These are phyloP conservation scores for Monilinia polystroma DNA, from an alignment of 2,329 filamentous ascomycete genomes.

Conservation along the genomic window DNA sequence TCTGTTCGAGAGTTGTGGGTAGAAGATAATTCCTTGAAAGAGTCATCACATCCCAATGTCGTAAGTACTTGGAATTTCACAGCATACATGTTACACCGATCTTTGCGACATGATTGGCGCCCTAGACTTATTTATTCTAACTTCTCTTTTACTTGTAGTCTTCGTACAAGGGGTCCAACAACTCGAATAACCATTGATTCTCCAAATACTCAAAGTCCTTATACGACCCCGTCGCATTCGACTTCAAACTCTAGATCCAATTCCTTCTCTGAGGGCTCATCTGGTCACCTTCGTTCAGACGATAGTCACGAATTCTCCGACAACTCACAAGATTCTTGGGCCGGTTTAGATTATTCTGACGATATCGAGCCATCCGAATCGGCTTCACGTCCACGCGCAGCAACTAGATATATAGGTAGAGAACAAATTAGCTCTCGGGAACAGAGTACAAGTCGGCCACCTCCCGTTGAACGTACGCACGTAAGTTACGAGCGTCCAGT, in stretches of 20 bases:
- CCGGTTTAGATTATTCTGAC: slow-evolving; percentile 44
- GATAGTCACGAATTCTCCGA: slow-evolving; percentile 44
- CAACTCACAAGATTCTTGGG: slow-evolving; percentile 40
- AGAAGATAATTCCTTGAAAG: slow-evolving; percentile 37
- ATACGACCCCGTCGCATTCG: slow-evolving; percentile 34
- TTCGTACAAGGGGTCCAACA: slow-evolving; percentile 10
- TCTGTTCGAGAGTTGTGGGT: slow-evolving; percentile 39
- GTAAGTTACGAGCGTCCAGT: slow-evolving; percentile 36
- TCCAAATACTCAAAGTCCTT: slow-evolving; percentile 22
- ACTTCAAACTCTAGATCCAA: slow-evolving; percentile 34
- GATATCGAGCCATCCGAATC: slow-evolving; percentile 59
- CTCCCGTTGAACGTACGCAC: slow-evolving; percentile 40
- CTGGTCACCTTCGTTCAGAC: slow-evolving; percentile 38
- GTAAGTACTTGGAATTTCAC: slow-evolving; percentile 24
- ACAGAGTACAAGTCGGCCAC: slow-evolving; percentile 40
- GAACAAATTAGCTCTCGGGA: slow-evolving; percentile 24
- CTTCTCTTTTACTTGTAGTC: neutral
- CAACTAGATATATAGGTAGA: slow-evolving; percentile 32
- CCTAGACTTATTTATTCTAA: slow-evolving; percentile 14
- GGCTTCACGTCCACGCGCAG: slow-evolving; percentile 47
- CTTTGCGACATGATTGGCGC: slow-evolving; percentile 10
- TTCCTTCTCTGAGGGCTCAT: slow-evolving; percentile 37
- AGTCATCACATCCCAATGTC: slow-evolving; percentile 31
- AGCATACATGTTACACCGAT: slow-evolving; percentile 7
- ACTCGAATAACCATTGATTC: slow-evolving; percentile 33